Percentiles rank a stretch among this genome's conserved stretches.
phyloP scores from a whole-genome alignment of 2,329 filamentous ascomycete species.

The Xenoacremonium recifei region DNA sequence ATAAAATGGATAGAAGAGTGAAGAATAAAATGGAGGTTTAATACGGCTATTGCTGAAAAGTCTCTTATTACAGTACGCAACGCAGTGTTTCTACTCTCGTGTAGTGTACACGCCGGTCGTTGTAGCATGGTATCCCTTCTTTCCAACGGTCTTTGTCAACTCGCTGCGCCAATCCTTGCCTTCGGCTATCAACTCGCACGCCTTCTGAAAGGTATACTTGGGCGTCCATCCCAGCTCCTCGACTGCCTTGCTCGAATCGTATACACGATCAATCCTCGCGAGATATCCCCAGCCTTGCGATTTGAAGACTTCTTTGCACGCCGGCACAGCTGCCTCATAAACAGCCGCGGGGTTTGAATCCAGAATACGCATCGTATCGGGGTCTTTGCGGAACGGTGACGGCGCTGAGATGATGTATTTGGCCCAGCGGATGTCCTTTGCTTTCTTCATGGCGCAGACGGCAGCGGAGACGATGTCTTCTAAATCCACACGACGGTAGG shows the following conservation, averaged over 20 bases:
- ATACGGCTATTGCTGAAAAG: too few species aligned
- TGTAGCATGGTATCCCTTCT: constrained; percentile 43
- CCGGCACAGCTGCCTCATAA: constrained; percentile 26
- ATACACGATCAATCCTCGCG: constrained; percentile 41
- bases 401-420: constrained; percentile 45
- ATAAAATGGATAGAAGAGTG: not conserved
- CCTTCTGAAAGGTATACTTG: constrained; percentile 37
- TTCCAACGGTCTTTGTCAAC: constrained; percentile 38
- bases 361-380: constrained; percentile 30
- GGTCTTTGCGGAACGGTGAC: constrained; percentile 35
- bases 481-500: constrained; percentile 44
- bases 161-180: constrained; percentile 40
- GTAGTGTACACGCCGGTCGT: constrained; percentile 44
- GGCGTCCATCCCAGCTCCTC: constrained; percentile 43
- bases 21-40: not conserved
- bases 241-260: constrained; percentile 41
- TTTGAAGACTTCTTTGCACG: constrained; percentile 29
- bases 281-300: constrained; percentile 36
- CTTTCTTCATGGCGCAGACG: constrained; percentile 36
- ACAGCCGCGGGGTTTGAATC: constrained; percentile 31
- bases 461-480: constrained; percentile 42
- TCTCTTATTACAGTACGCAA: too few species aligned
- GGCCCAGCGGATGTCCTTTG: constrained; percentile 32
- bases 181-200: constrained; percentile 30
- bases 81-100: constrained; percentile 22